Evolutionary conservation across 1,139 yeast species (phyloP).

Genomic region (Yamadazyma aaseri): DNA sequence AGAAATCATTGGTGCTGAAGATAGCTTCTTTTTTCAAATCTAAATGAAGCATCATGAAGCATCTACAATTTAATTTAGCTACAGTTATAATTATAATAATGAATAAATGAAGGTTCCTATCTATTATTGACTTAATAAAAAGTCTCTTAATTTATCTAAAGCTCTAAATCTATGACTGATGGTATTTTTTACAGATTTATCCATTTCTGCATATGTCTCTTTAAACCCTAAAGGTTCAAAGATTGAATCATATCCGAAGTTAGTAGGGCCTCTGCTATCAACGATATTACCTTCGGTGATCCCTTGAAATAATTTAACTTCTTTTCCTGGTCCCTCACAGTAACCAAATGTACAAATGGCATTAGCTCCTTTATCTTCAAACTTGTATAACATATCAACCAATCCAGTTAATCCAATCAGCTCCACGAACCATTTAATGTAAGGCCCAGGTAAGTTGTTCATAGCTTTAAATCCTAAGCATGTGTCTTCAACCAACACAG

Average conservation of each 20-base stretch:
- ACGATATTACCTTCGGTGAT: conserved; percentile 80
- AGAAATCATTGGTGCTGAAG: conserved; percentile 32
- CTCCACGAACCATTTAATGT: conserved; percentile 83
- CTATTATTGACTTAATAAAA: conserved; percentile 31
- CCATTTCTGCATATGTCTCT: conserved; percentile 92
- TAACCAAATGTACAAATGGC: conserved; percentile 94
- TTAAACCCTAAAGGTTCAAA: conserved; percentile 74
- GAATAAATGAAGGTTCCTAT: background rate
- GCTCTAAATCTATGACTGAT: conserved; percentile 90
- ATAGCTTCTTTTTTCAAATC: conserved; percentile 23
- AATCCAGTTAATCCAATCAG: conserved; percentile 71
- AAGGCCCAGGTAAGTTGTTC: conserved; percentile 87
- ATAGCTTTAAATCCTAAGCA: conserved; percentile 82
- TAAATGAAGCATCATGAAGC: background rate
- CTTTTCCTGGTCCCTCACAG: conserved; percentile 76
- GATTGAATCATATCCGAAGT: conserved; percentile 94
- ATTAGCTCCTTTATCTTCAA: conserved; percentile 79
- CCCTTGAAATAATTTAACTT: conserved; percentile 80
- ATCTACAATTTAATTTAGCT: background rate
- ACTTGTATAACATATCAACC: conserved; percentile 73
- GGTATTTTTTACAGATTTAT: conserved; percentile 66
- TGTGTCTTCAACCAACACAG: conserved; percentile 94
- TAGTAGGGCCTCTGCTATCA: conserved; percentile 68
- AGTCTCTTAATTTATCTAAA: conserved; percentile 65
- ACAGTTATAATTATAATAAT: conserved; percentile 9